Percentiles rank a stretch among this genome's conserved stretches.
Conservation (phyloP, 139 green algal genomes). For the Volvox reticuliferus region DNA sequence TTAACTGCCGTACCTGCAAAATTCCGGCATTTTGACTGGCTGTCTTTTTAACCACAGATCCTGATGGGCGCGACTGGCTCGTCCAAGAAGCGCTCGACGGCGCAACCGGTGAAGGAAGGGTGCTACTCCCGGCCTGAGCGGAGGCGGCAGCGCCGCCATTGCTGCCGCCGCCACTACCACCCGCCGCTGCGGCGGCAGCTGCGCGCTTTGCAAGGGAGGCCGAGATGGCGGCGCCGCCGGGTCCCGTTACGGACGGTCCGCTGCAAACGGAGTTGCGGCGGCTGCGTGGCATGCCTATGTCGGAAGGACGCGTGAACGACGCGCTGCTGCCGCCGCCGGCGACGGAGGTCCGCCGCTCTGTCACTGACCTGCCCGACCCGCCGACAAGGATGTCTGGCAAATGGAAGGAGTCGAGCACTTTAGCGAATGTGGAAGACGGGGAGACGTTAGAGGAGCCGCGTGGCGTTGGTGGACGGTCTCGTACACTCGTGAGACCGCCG, state of each 20-base stretch:
- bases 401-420: slow-evolving; percentile 22
- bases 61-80: not conserved
- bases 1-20: not conserved
- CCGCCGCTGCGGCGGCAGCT: not conserved
- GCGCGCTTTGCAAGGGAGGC: slow-evolving; percentile 9
- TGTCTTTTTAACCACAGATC: not conserved
- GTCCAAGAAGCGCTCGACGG: not conserved
- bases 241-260: not conserved
- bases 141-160: not conserved
- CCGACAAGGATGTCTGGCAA: slow-evolving; percentile 5
- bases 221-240: slow-evolving; percentile 18
- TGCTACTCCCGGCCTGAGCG: not conserved
- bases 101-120: not conserved
- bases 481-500: not conserved
- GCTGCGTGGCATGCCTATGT: not conserved
- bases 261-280: not conserved
- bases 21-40: not conserved
- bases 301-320: not conserved
- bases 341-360: not conserved
- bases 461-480: slow-evolving; percentile 28
- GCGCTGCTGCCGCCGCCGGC: not conserved
- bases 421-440: not conserved
- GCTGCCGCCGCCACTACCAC: not conserved
- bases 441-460: not conserved
- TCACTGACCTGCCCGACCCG: not conserved